Evolutionary conservation across 2,329 filamentous ascomycete genomes (phyloP).

Genomic region (Teratosphaeria nubilosa): DNA sequence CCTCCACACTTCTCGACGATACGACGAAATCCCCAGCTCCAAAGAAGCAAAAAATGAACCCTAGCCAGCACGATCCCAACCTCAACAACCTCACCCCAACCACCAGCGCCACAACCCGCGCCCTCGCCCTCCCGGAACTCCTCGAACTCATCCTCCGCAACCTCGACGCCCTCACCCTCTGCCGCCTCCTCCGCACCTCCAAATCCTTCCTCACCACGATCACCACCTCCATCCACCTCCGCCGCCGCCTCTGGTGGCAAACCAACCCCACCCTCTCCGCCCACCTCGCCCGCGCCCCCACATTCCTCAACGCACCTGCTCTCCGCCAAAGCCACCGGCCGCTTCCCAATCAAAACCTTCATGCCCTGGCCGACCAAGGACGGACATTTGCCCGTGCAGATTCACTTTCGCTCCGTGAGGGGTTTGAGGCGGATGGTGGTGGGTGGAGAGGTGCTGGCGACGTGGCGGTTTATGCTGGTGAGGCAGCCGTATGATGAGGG

Average conservation of each 20-base stretch:
- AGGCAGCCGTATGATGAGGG: background rate
- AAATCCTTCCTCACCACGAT: background rate
- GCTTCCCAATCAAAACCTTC: background rate
- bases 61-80: background rate
- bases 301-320: background rate
- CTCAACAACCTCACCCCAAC: background rate
- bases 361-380: background rate
- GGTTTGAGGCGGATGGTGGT: background rate
- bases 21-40: background rate
- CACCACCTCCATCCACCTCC: background rate
- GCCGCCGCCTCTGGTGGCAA: background rate
- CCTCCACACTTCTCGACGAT: background rate
- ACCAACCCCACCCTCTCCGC: background rate
- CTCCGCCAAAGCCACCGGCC: background rate
- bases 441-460: background rate
- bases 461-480: background rate
- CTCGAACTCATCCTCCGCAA: background rate
- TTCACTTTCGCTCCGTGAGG: background rate
- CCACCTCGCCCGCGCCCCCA: background rate
- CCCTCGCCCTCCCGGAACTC: slow-evolving; percentile 1
- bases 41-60: background rate
- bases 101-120: background rate
- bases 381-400: background rate
- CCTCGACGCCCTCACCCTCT: background rate
- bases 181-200: background rate